Percentiles rank a stretch among this genome's conserved stretches.
These are phyloP conservation scores for Agrocybe praecox DNA, from an alignment of 768 basidiomycete species.

Conservation along the genomic window DNA sequence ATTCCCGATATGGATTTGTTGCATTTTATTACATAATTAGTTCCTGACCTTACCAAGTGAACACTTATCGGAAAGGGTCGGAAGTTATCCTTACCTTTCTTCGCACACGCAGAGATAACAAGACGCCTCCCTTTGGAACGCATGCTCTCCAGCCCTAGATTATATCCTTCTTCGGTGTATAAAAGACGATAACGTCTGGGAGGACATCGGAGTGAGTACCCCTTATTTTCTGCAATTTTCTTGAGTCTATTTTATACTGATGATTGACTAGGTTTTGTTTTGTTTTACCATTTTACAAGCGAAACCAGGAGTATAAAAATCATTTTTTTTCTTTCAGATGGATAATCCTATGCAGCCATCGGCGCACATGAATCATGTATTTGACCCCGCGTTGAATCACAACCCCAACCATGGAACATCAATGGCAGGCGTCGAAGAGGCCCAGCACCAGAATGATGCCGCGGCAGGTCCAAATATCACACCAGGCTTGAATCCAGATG, in stretches of 20 bases:
- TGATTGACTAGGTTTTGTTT: neutral
- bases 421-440: constrained; percentile 3
- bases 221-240: neutral
- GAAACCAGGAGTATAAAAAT: constrained; percentile 3
- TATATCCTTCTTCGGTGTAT: neutral
- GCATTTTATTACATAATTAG: neutral
- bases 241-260: neutral
- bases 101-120: neutral
- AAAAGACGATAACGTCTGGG: too few relatives aligned
- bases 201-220: neutral
- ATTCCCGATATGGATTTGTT: too few relatives aligned
- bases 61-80: neutral
- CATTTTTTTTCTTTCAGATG: constrained; percentile 19
- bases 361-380: constrained; percentile 19
- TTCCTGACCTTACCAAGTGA: neutral
- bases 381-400: constrained; percentile 20
- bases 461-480: constrained; percentile 2
- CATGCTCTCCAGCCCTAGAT: neutral
- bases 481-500: constrained; percentile 19
- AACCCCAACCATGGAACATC: constrained; percentile 1
- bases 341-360: constrained; percentile 28
- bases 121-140: neutral
- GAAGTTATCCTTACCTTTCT: neutral
- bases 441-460: constrained; percentile 1
- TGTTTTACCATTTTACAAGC: neutral